Evolutionary conservation across 768 basidiomycete species (phyloP), one percentile per base, ranked within the genome.

Genomic region (Lactifluus echinatus): DNA sequence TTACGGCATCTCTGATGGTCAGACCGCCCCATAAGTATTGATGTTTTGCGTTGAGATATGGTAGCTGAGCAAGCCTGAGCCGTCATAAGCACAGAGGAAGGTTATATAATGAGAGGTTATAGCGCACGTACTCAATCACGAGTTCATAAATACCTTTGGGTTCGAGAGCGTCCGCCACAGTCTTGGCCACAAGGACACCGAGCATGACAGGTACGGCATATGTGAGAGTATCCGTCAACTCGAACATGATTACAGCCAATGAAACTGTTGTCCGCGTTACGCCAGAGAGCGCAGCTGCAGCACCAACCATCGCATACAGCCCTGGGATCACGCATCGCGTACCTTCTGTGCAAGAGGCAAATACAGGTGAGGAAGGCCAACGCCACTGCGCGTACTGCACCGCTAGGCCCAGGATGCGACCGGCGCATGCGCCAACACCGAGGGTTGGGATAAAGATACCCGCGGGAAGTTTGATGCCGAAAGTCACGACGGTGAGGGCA

Each of bases 371-470:
- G 26, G 79, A 58, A 0, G 90, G 88, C 65, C 87, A 69, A 39
- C 73, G 75, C 64, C 75, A 80, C 64, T 88, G 87, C 51, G 86
- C 64, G 72, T 82, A 86, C 67, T 94, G 90, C 70, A 97, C 79
- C 6, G 73, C 66, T 36, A 96, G 81, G 34, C 95, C 95, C 34
- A 92, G 65, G 34, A 97, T 81, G 23, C 95, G 79, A 2, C 96
- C 96, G 28, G 89, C 88, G 66, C 93, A 94, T 0, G 94, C 94
- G 24, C 95, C 94, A 11, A 95, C 94, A 14, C 88, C 93, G 8
- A 99, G 81, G 0, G 93, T 90, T 0, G 96, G 96, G 39, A 99
- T 91, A 71, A 99, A 99, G 63, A 98, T 96, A 3, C 96, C 95
- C 14, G 93, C 93, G 47, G 89, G 89, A 17, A 92, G 66, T 66